A percentile compares a stretch with the other conserved stretches of the same genome.
These are phyloP conservation scores for Diplodia mutila DNA, from an alignment of 2,329 filamentous ascomycete genomes.

Conservation along the genomic window DNA sequence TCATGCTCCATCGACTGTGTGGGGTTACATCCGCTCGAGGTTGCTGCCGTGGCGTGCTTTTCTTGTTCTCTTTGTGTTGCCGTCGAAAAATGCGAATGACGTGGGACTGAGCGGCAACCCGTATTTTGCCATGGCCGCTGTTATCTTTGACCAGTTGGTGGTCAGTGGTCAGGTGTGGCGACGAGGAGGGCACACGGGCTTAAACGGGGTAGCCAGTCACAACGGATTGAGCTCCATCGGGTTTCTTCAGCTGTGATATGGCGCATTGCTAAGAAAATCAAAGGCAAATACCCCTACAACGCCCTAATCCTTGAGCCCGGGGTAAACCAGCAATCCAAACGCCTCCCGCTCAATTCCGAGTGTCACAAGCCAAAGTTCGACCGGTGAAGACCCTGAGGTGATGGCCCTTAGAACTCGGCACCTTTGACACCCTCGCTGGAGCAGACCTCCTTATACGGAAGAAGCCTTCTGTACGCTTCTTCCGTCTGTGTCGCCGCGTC, in stretches of 20 bases:
- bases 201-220: background rate
- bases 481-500: constrained; percentile 47
- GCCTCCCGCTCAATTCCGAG: background rate
- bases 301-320: background rate
- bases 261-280: background rate
- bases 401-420: background rate
- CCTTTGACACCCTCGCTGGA: constrained; percentile 45
- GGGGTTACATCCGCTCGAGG: constrained; percentile 1
- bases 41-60: background rate
- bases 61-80: background rate
- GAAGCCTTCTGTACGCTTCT: constrained; percentile 50
- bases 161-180: constrained; percentile 16
- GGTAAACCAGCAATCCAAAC: background rate
- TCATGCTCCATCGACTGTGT: constrained; percentile 1
- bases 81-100: background rate
- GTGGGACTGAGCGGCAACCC: constrained; percentile 14
- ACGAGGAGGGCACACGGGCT: background rate
- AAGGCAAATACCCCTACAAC: background rate
- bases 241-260: background rate
- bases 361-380: background rate
- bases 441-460: constrained; percentile 53
- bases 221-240: background rate
- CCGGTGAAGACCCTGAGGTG: background rate
- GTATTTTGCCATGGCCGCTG: background rate
- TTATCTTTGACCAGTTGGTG: background rate